Evolutionary conservation across 257 asterid genomes (phyloP).

Genomic region (Nyctanthes arbortristis): DNA sequence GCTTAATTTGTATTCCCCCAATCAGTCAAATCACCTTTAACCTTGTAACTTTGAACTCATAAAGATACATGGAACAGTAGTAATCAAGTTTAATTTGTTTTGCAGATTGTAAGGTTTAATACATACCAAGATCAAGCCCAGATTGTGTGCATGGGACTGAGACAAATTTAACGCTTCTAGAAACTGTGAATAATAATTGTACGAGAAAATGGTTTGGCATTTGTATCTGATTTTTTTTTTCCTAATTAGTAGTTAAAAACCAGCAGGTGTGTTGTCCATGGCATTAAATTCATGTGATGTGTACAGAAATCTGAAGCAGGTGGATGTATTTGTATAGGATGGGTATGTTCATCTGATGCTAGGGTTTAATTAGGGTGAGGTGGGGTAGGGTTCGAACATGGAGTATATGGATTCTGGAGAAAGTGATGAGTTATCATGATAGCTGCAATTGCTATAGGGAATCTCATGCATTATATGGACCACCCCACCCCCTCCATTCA

Average conservation of each 20-base stretch:
- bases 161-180: too few species aligned
- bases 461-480: constrained; percentile 12
- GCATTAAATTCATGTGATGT: neutral
- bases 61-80: too few species aligned
- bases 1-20: constrained; percentile 54
- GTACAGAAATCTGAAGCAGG: constrained; percentile 21
- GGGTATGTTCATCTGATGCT: constrained; percentile 44
- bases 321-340: constrained; percentile 2
- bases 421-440: constrained; percentile 21
- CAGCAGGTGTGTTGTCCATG: constrained; percentile 13
- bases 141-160: neutral
- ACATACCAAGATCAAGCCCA: neutral
- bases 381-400: constrained; percentile 22
- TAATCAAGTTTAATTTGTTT: too few species aligned
- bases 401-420: constrained; percentile 18
- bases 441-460: constrained; percentile 1
- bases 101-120: too few species aligned
- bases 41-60: neutral
- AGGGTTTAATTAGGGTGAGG: too few species aligned
- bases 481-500: constrained; percentile 16
- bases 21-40: constrained; percentile 42
- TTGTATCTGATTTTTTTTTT: neutral
- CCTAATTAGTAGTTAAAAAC: neutral
- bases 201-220: too few species aligned
- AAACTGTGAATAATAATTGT: too few species aligned